phyloP scores from a whole-genome alignment of 2,329 filamentous ascomycete genomes.

The Botrytis elliptica region DNA sequence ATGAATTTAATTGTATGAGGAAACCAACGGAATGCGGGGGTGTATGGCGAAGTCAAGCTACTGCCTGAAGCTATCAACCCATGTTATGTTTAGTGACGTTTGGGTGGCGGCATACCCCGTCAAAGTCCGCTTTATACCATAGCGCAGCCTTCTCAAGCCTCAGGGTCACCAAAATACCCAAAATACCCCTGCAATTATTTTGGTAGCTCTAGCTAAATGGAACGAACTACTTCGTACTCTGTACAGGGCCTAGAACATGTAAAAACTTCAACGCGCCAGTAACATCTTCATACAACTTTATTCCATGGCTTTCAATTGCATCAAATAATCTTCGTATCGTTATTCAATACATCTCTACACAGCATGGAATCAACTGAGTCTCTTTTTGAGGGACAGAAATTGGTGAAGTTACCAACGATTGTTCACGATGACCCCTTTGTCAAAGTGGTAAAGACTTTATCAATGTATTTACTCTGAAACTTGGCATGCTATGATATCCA shows the following conservation, averaged over 20 bases:
- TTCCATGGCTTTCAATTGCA: not conserved
- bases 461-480: conserved; percentile 46
- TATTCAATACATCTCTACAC: not conserved
- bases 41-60: conserved; percentile 17
- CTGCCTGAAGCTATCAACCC: conserved; percentile 14
- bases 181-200: conserved; percentile 13
- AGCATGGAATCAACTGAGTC: not conserved
- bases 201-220: not conserved
- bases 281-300: not conserved
- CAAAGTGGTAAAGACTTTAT: conserved; percentile 65
- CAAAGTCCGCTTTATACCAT: not conserved
- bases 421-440: conserved; percentile 59
- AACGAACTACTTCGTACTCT: not conserved
- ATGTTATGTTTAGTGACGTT: conserved; percentile 7
- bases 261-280: not conserved
- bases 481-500: not conserved
- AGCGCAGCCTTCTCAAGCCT: not conserved
- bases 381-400: not conserved
- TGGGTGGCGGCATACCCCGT: conserved; percentile 12
- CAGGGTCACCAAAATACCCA: not conserved
- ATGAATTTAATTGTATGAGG: not conserved
- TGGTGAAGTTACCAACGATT: conserved; percentile 53
- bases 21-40: conserved; percentile 5
- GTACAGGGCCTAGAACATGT: not conserved
- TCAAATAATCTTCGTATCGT: not conserved